Evolutionary conservation across 768 basidiomycete genomes (phyloP), one percentile per base, ranked within the genome.

Genomic region (Serendipita sp.): DNA sequence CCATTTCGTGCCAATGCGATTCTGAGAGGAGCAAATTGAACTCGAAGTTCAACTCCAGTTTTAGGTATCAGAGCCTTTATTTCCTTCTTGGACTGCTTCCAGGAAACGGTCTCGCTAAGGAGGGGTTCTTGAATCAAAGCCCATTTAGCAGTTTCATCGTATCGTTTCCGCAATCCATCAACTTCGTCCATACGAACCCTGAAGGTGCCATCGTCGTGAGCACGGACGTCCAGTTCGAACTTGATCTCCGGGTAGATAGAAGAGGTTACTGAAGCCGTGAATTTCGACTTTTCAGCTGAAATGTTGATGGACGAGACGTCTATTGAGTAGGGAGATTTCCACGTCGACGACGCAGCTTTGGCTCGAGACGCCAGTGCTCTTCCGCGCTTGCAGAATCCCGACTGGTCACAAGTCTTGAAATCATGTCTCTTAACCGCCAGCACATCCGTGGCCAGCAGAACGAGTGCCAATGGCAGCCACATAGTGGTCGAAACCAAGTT

Each of bases 371-470:
- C 81, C 48, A 99, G 81, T 0, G 86, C 88, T 51, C 95, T 84
- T 60, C 93, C 91, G 48, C 86, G 75, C n/a, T 90, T 82, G 76
- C 96, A 98, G 74, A 99, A 98, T 20, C 89, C 93, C 0, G 91
- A 82, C 73, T 98, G 90, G n/a, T 80, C 78, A 70, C 96, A 98
- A 63, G 83, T 90, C 74, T 96, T 97, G 80, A 94, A 99, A 73
- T 97, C 91, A 64, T 86, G 79, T 20, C 78, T 75, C 75, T 77
- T 78, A 66, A 77, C 75, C 3, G 71, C 72, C 3, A 34, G 24
- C 13, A 60, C 60, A 2, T 64, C 30, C 31, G 61, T 51, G 28
- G 63, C 62, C 43, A 68, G 62, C 41, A 58, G 48, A 17, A 63
- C 13, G 61, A 64, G 60, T 31, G 26, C 53, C 20, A 58, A 33